Percentiles rank a stretch among this genome's conserved stretches.
Conservation (phyloP, 2,329 filamentous ascomycete species). For the Pyricularia grisea region DNA sequence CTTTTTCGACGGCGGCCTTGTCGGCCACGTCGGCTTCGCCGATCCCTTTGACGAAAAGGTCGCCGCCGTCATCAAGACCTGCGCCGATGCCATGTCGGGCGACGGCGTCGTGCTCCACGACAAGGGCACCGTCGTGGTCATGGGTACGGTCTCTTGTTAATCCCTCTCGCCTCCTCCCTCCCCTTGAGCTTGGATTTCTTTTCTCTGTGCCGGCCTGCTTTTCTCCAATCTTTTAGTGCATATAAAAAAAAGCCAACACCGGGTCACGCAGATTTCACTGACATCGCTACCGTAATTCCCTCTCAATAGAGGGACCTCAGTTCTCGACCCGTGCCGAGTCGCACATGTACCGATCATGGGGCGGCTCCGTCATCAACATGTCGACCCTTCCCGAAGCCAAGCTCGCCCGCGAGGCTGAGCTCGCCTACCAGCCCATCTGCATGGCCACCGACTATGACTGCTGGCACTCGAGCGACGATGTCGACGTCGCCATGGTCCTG, state of each 20-base stretch:
- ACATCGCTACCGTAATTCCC: neutral
- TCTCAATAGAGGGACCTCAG: slow-evolving; percentile 73
- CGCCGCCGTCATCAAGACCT: slow-evolving; percentile 66
- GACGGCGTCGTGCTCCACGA: slow-evolving; percentile 80
- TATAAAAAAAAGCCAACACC: neutral
- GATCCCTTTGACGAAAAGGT: slow-evolving; percentile 84
- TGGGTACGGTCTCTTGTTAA: slow-evolving; percentile 54
- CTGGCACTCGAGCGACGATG: slow-evolving; percentile 77
- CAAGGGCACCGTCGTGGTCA: slow-evolving; percentile 79
- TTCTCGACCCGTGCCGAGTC: slow-evolving; percentile 96
- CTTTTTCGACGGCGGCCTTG: slow-evolving; percentile 87
- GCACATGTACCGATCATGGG: slow-evolving; percentile 89
- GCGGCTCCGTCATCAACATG: slow-evolving; percentile 97
- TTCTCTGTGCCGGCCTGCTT: neutral
- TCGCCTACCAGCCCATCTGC: slow-evolving; percentile 96
- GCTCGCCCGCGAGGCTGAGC: slow-evolving; percentile 90
- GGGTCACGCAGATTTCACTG: neutral
- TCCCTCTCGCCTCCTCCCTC: too few species aligned
- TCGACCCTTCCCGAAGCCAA: slow-evolving; percentile 91
- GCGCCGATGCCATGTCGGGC: slow-evolving; percentile 66
- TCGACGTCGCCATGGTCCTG: slow-evolving; percentile 96
- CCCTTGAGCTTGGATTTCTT: too few species aligned
- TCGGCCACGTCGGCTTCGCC: slow-evolving; percentile 90
- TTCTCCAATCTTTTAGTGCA: neutral
- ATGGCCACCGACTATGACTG: slow-evolving; percentile 99